A percentile compares a stretch with the other conserved stretches of the same genome.
Conservation (phyloP, 2,329 filamentous ascomycete genomes). For the Podosphaera leucotricha region DNA sequence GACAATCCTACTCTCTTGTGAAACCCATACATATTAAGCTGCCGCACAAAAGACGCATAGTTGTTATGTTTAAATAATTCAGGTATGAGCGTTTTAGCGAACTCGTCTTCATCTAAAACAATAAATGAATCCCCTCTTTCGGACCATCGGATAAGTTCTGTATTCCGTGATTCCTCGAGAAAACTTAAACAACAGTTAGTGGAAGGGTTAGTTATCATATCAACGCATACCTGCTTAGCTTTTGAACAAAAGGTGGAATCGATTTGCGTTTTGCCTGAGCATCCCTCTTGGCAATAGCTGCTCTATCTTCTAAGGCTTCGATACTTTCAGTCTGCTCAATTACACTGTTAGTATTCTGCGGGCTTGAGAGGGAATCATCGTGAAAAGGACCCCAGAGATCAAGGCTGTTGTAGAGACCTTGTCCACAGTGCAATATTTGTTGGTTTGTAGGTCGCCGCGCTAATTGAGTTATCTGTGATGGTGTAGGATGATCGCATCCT, state of each 20-base stretch:
- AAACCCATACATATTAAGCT: constrained; percentile 90
- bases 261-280: constrained; percentile 78
- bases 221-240: constrained; percentile 63
- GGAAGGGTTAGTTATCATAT: background rate
- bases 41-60: constrained; percentile 55
- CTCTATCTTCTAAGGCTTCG: constrained; percentile 57
- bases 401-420: constrained; percentile 12
- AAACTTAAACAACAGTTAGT: constrained; percentile 34
- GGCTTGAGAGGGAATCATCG: constrained; percentile 14
- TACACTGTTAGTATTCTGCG: constrained; percentile 17
- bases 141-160: constrained; percentile 89
- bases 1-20: constrained; percentile 62
- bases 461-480: constrained; percentile 13
- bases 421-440: constrained; percentile 2
- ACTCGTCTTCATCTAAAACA: constrained; percentile 84
- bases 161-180: constrained; percentile 77
- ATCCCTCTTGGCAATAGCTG: constrained; percentile 63
- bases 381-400: constrained; percentile 20
- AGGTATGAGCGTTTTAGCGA: constrained; percentile 48
- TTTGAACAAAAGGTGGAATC: constrained; percentile 94
- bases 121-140: constrained; percentile 92
- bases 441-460: constrained; percentile 14
- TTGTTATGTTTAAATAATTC: constrained; percentile 64
- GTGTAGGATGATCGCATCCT: constrained; percentile 10
- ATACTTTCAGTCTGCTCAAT: constrained; percentile 43